These are phyloP conservation scores for Collybiopsis luxurians DNA, from an alignment of 768 basidiomycete genomes.

Conservation along the genomic window DNA sequence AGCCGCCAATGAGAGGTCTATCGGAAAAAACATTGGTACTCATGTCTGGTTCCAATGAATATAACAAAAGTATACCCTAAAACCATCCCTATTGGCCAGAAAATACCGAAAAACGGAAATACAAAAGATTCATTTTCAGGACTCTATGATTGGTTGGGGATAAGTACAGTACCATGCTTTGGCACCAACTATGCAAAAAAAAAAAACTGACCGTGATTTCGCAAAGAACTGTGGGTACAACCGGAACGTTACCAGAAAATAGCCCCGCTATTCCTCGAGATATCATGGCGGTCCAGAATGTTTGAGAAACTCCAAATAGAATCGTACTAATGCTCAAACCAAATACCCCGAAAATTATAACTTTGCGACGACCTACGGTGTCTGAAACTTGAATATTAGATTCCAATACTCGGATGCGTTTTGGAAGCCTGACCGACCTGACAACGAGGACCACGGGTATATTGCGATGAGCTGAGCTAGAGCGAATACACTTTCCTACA, in stretches of 20 bases:
- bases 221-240: slow-evolving; percentile 59
- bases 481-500: slow-evolving; percentile 64
- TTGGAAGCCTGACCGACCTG: slow-evolving; percentile 30
- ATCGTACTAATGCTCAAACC: slow-evolving; percentile 52
- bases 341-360: slow-evolving; percentile 51
- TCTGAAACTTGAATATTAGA: slow-evolving; percentile 32
- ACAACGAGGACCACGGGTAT: slow-evolving; percentile 62
- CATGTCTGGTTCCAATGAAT: neutral
- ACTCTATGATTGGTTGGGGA: slow-evolving; percentile 12
- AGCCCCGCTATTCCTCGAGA: slow-evolving; percentile 57
- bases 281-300: slow-evolving; percentile 43
- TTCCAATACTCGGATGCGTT: neutral
- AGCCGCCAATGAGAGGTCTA: slow-evolving; percentile 64
- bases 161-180: too few species aligned
- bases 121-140: slow-evolving; percentile 48
- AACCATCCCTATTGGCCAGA: slow-evolving; percentile 59
- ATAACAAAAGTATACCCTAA: slow-evolving; percentile 39
- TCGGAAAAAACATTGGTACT: neutral
- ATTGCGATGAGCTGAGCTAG: slow-evolving; percentile 58
- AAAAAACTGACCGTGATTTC: slow-evolving; percentile 65
- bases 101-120: slow-evolving; percentile 58
- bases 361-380: slow-evolving; percentile 58
- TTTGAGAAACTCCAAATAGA: slow-evolving; percentile 56
- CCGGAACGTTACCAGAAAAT: slow-evolving; percentile 63
- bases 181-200: too few species aligned